Evolutionary conservation across 192 early-diverging fungal genomes (phyloP), one percentile per base, ranked within the genome.

Genomic region (Physocladia obscura): DNA sequence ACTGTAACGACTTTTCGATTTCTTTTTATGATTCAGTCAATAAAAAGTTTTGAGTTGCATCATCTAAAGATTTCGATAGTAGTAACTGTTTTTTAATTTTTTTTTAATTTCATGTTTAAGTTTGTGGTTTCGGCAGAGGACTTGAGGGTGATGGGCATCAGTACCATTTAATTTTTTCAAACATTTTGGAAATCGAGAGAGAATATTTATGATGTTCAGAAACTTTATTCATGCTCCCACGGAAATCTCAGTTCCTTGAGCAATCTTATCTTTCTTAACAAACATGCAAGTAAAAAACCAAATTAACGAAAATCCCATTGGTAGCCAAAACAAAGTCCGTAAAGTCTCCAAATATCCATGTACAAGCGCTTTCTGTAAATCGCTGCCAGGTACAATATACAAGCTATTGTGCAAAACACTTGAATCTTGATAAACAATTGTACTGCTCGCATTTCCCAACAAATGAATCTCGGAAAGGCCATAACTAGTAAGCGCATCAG

Each of bases 251-350:
- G 40, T 38, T 49, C 62, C 70, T n/a, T 26, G 21, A 2, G 29
- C 49, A 54, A 76, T 30, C 59, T 54, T 48, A 51, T 71, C 69
- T 56, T 65, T 70, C 76, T 77, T 77, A 34, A 74, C 49, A 29
- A 73, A 70, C 26, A 70, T 49, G 26, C 32, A 49, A 34, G 59
- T 49, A 0, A 77, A 19, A 40, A 70, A 17, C 47, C 61, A 35
- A 21, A 52, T 32, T 2, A n/a, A 21, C 0, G 72, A 57, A 70
- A 74, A 74, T 4, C 59, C 67, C 29, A 77, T 54, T 19, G 61
- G 37, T 6, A 62, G 48, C 50, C 62, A 59, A 48, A 77, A 77
- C 22, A 73, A 34, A n/a, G 51, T 17, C 2, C 36, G 29, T 29
- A 77, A 27, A 17, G 67, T 62, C 67, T 52, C 5, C 34, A 73